A percentile compares a stretch with the other conserved stretches of the same genome.
phyloP scores from a whole-genome alignment of 176 grass and related monocot species.

The Cenchrus americanus region DNA sequence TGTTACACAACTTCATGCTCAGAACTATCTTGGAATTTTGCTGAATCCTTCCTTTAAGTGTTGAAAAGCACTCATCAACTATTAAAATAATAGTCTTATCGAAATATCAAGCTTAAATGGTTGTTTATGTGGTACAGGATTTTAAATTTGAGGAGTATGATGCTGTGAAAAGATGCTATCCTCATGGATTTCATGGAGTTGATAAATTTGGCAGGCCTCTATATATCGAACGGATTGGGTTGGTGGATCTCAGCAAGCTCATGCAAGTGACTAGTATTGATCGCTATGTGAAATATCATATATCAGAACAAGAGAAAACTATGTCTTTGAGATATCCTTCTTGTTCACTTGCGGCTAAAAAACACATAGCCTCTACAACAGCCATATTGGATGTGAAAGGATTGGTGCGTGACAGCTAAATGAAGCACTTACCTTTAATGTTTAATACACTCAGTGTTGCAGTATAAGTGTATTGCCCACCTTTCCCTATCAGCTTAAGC shows the following conservation, averaged over 20 bases:
- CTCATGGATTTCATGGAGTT: constrained; percentile 95
- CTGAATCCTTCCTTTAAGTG: neutral
- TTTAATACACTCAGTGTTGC: neutral
- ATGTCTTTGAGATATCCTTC: constrained; percentile 81
- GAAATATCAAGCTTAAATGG: neutral
- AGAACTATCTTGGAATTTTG: constrained; percentile 9
- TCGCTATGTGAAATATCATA: constrained; percentile 89
- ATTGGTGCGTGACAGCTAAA: constrained; percentile 62
- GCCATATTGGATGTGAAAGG: constrained; percentile 85
- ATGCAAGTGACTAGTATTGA: constrained; percentile 70
- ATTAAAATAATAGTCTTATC: neutral
- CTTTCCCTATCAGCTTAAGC: no score
- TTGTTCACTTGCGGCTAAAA: constrained; percentile 82
- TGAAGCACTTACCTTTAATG: constrained; percentile 16
- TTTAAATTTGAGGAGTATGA: constrained; percentile 89
- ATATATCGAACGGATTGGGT: constrained; percentile 89
- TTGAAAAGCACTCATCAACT: constrained; percentile 31
- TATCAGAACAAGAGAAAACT: constrained; percentile 93
- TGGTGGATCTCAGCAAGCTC: constrained; percentile 66
- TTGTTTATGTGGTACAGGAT: constrained; percentile 60
- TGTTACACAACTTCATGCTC: constrained; percentile 17
- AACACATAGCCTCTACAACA: constrained; percentile 80
- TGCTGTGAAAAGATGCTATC: constrained; percentile 83
- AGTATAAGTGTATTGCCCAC: no score
- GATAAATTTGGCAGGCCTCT: constrained; percentile 87